phyloP scores from a whole-genome alignment of 495 filamentous ascomycete species.

The Daldinia concentrica region DNA sequence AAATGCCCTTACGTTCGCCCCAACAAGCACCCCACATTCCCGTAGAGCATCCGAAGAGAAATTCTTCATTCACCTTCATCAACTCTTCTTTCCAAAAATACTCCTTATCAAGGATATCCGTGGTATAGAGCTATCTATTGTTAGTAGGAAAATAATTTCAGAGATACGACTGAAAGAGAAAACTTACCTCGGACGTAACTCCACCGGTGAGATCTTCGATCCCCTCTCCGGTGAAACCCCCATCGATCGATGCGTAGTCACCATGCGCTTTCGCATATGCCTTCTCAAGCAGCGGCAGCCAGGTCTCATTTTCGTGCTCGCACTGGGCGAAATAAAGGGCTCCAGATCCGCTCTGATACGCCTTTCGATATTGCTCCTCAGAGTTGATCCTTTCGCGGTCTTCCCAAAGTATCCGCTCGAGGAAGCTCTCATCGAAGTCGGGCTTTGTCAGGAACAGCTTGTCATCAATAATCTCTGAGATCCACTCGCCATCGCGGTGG shows the following conservation, averaged over 20 bases:
- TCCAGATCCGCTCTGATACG: conserved; percentile 75
- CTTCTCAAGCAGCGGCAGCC: conserved; percentile 93
- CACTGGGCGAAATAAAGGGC: conserved; percentile 90
- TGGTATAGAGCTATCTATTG: conserved; percentile 69
- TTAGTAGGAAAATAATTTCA: not conserved
- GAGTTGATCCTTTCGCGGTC: conserved; percentile 73
- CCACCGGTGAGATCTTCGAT: conserved; percentile 95
- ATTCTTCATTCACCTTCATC: conserved; percentile 84
- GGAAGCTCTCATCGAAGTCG: conserved; percentile 78
- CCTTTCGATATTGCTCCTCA: conserved; percentile 79
- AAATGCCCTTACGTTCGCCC: conserved; percentile 75
- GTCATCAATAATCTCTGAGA: conserved; percentile 85
- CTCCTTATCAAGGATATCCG: conserved; percentile 87
- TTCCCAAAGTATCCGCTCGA: conserved; percentile 75
- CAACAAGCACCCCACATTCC: conserved; percentile 68
- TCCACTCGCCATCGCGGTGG: conserved; percentile 92
- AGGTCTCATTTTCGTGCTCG: conserved; percentile 86
- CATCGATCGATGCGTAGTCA: conserved; percentile 83
- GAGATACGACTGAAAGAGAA: not conserved
- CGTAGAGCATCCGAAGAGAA: conserved; percentile 85
- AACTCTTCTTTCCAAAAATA: conserved; percentile 90
- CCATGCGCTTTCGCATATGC: conserved; percentile 97
- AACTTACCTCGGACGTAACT: conserved; percentile 66
- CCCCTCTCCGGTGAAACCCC: conserved; percentile 86
- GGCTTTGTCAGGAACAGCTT: conserved; percentile 81